Evolutionary conservation across 2,329 filamentous ascomycete genomes (phyloP).

Genomic region (Pochonia chlamydosporia): DNA sequence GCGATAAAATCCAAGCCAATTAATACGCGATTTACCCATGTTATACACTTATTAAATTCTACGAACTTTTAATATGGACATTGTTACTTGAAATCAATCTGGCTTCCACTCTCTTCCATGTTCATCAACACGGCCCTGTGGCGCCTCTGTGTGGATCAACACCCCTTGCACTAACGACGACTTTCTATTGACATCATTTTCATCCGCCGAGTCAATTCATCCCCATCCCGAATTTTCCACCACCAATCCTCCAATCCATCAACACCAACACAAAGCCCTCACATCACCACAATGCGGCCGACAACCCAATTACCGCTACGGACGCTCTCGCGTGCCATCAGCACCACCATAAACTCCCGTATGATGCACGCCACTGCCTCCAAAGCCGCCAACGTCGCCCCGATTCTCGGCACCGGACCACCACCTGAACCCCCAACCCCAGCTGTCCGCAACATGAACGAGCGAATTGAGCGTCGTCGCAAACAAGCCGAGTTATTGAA

Average conservation of each 20-base stretch:
- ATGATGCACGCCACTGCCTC: conserved; percentile 26
- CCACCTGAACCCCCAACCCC: conserved; percentile 51
- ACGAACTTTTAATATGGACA: too few species aligned
- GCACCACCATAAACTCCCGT: conserved; percentile 14
- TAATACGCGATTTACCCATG: too few species aligned
- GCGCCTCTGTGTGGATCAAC: too few species aligned
- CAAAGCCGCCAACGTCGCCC: conserved; percentile 40
- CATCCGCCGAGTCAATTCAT: conserved; percentile 5
- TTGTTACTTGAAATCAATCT: too few species aligned
- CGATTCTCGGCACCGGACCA: conserved; percentile 51
- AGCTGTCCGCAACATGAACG: conserved; percentile 30
- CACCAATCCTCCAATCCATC: conserved; percentile 1
- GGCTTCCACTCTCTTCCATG: conserved; percentile 13
- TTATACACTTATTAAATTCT: too few species aligned
- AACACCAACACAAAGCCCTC: conserved; percentile 2
- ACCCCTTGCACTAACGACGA: too few species aligned
- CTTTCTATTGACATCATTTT: not conserved
- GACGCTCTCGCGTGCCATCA: conserved; percentile 21
- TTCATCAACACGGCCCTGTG: not conserved
- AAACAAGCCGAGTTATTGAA: conserved; percentile 51
- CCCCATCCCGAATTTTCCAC: conserved; percentile 12
- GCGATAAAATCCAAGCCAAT: too few species aligned
- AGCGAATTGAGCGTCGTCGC: conserved; percentile 44
- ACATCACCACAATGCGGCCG: conserved; percentile 32
- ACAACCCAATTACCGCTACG: conserved; percentile 33